Percentiles rank a stretch among this genome's conserved stretches.
phyloP scores from a whole-genome alignment of 2,329 filamentous ascomycete species.

The Colletotrichum chrysophilum region DNA sequence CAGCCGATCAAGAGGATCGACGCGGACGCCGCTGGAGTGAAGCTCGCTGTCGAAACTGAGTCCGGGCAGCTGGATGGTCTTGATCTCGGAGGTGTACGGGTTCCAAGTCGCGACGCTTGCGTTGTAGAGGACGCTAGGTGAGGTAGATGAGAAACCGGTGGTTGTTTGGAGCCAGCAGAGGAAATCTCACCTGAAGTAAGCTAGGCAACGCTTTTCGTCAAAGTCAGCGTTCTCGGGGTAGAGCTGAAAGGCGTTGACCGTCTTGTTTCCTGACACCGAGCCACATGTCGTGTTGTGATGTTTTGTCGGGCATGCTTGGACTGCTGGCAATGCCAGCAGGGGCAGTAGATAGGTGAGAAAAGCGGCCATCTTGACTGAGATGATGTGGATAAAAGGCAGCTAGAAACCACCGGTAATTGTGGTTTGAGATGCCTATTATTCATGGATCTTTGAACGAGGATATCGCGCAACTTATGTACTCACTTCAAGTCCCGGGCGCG shows the following conservation, averaged over 20 bases:
- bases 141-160: background rate
- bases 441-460: background rate
- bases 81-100: constrained; percentile 29
- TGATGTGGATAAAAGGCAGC: fast-evolving
- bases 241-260: constrained; percentile 11
- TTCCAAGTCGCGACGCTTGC: constrained; percentile 37
- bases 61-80: constrained; percentile 29
- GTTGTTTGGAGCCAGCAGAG: fast-evolving
- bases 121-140: constrained; percentile 32
- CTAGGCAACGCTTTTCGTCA: constrained; percentile 22
- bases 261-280: background rate
- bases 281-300: background rate
- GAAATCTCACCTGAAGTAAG: constrained; percentile 23
- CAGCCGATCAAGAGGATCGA: constrained; percentile 36
- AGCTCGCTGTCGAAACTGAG: constrained; percentile 32
- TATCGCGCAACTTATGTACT: background rate
- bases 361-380: background rate
- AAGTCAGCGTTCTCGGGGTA: constrained; percentile 28
- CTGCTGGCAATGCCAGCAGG: constrained; percentile 1
- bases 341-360: background rate
- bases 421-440: fast-evolving
- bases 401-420: fast-evolving
- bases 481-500: background rate
- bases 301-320: background rate
- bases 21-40: constrained; percentile 40